A percentile compares a stretch with the other conserved stretches of the same genome.
Conservation (phyloP, 1,284 basidiomycete species). For the Trichosporon ovoides region DNA sequence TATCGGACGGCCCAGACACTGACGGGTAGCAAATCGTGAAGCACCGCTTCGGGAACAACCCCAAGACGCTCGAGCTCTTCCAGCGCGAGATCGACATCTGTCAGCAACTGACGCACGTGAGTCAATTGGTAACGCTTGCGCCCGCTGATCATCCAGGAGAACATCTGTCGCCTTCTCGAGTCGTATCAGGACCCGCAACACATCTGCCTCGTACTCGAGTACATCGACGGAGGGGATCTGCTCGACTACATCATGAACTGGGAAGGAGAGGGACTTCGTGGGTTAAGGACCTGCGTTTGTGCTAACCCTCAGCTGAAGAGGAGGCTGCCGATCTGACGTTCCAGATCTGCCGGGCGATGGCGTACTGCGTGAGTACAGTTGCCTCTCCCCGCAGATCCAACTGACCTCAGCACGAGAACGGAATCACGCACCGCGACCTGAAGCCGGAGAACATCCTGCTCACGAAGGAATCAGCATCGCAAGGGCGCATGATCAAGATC, state of each 20-base stretch:
- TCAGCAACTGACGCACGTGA: conserved; percentile 62
- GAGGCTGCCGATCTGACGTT: conserved; percentile 39
- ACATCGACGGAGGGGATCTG: conserved; percentile 81
- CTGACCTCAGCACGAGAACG: conserved; percentile 39
- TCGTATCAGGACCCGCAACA: conserved; percentile 64
- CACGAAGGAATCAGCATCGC: conserved; percentile 29
- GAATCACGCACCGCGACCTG: conserved; percentile 77
- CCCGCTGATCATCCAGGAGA: conserved; percentile 49
- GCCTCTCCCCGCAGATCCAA: no score
- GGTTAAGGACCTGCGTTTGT: conserved; percentile 36
- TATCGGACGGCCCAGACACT: conserved; percentile 55
- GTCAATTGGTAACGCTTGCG: conserved; percentile 17
- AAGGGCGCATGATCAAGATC: conserved; percentile 51
- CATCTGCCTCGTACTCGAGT: conserved; percentile 56
- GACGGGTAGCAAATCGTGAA: conserved; percentile 42
- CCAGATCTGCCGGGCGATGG: conserved; percentile 49
- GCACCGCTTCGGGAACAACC: conserved; percentile 49
- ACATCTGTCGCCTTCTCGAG: conserved; percentile 75
- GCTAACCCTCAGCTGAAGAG: conserved; percentile 35
- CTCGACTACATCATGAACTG: conserved; percentile 65
- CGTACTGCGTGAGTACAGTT: conserved; percentile 39
- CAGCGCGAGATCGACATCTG: conserved; percentile 75
- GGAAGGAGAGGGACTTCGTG: conserved; percentile 56
- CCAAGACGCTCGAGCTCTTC: conserved; percentile 54
- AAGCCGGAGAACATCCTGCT: conserved; percentile 64